Evolutionary conservation across 495 filamentous ascomycete genomes (phyloP).

Genomic region (Bryoglossum gracile): DNA sequence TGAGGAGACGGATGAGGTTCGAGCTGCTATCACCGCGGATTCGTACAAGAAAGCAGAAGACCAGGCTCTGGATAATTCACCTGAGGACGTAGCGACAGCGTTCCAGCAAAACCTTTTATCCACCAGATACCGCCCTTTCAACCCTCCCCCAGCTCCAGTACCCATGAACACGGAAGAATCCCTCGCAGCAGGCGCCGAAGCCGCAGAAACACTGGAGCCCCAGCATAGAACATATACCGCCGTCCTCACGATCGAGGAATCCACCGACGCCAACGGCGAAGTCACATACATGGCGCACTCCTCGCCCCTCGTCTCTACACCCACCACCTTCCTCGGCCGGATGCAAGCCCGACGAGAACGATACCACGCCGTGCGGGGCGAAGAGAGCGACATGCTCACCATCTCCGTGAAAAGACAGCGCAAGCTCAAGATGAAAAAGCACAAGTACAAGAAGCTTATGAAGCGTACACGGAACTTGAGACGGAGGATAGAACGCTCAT

Average conservation of each 20-base stretch:
- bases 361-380: constrained; percentile 25
- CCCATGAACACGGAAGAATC: constrained; percentile 42
- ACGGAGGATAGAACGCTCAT: constrained; percentile 66
- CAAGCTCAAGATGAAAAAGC: constrained; percentile 99
- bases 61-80: constrained; percentile 44
- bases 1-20: constrained; percentile 38
- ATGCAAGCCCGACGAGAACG: constrained; percentile 46
- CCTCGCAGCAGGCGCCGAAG: constrained; percentile 27
- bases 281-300: constrained; percentile 48
- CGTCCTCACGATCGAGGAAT: constrained; percentile 75
- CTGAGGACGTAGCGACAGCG: constrained; percentile 18
- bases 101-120: constrained; percentile 34
- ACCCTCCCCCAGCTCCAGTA: constrained; percentile 66
- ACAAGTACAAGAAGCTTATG: constrained; percentile 99
- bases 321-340: constrained; percentile 43
- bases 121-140: constrained; percentile 64
- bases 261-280: constrained; percentile 59
- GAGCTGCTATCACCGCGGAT: constrained; percentile 40
- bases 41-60: constrained; percentile 39
- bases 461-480: constrained; percentile 81
- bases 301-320: constrained; percentile 36
- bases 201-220: constrained; percentile 26
- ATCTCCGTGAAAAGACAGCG: constrained; percentile 85
- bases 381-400: constrained; percentile 39
- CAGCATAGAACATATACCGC: constrained; percentile 65